Evolutionary conservation across 2,329 filamentous ascomycete species (phyloP).

Genomic region (Calonectria ilicicola): DNA sequence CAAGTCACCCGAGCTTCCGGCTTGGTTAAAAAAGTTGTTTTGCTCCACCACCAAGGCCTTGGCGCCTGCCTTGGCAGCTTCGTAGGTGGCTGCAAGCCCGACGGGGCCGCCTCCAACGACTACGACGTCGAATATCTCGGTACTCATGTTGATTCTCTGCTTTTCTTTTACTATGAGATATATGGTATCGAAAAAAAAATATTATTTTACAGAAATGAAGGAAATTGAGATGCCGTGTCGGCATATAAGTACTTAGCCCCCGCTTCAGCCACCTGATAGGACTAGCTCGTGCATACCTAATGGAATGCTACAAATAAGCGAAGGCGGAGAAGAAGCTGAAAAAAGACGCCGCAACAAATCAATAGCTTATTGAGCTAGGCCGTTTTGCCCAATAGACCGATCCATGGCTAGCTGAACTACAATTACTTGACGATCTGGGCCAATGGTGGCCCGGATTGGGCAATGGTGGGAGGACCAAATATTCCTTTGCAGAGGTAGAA

Average conservation of each 20-base stretch:
- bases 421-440: no score
- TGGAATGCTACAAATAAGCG: not conserved
- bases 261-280: not conserved
- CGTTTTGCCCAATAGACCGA: no score
- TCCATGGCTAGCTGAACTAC: no score
- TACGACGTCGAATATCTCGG: constrained; percentile 7
- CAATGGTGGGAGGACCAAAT: no score
- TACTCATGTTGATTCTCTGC: not conserved
- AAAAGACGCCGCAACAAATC: no score
- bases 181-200: not conserved
- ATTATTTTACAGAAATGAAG: not conserved
- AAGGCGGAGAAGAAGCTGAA: not conserved
- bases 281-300: not conserved
- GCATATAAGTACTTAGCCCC: not conserved
- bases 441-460: no score
- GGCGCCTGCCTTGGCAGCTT: constrained; percentile 4
- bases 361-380: no score
- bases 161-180: no score
- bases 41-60: constrained; percentile 16
- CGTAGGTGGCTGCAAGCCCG: constrained; percentile 18
- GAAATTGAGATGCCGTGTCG: no score
- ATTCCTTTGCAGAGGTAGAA: no score
- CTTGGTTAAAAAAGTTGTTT: constrained; percentile 23
- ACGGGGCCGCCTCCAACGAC: constrained; percentile 21
- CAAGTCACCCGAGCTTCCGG: constrained; percentile 12